These are phyloP conservation scores for Didymella keratinophila DNA, from an alignment of 2,329 filamentous ascomycete species.

Conservation along the genomic window DNA sequence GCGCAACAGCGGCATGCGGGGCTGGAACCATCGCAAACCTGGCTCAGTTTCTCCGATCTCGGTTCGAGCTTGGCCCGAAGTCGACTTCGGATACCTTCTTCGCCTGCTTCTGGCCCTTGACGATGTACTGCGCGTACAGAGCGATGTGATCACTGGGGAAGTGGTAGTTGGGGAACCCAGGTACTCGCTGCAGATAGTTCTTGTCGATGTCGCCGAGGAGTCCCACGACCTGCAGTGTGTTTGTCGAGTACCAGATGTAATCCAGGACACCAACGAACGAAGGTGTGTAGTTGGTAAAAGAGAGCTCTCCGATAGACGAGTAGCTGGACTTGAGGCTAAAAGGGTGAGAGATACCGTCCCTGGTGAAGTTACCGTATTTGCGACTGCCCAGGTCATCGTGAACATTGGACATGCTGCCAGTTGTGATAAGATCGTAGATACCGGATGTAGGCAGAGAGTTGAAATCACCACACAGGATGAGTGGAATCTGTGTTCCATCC, in stretches of 20 bases:
- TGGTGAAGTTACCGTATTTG: conserved; percentile 92
- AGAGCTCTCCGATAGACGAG: conserved; percentile 80
- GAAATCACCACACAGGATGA: conserved; percentile 94
- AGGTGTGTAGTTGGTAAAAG: conserved; percentile 96
- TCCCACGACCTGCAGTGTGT: conserved; percentile 82
- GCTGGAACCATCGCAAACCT: conserved; percentile 10
- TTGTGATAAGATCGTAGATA: conserved; percentile 87
- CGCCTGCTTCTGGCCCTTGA: conserved; percentile 82
- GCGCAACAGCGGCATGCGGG: conserved; percentile 12
- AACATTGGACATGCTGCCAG: conserved; percentile 77
- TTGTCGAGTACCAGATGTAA: conserved; percentile 97
- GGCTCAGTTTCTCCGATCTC: conserved; percentile 40
- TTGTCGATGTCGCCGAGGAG: conserved; percentile 87
- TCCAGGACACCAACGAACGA: conserved; percentile 93
- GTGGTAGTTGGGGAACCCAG: conserved; percentile 92
- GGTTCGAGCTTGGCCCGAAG: conserved; percentile 46
- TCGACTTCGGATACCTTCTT: conserved; percentile 58
- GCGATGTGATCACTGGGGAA: conserved; percentile 94
- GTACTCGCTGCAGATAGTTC: conserved; percentile 83
- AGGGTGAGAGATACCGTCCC: conserved; percentile 90
- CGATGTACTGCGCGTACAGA: conserved; percentile 85
- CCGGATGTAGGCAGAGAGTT: conserved; percentile 89
- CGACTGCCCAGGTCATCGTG: conserved; percentile 82
- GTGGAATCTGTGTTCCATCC: conserved; percentile 84
- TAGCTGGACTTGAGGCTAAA: conserved; percentile 95